Base-by-base conservation (phyloP, 768 basidiomycete genomes). In the Mycena alexandri region DNA sequence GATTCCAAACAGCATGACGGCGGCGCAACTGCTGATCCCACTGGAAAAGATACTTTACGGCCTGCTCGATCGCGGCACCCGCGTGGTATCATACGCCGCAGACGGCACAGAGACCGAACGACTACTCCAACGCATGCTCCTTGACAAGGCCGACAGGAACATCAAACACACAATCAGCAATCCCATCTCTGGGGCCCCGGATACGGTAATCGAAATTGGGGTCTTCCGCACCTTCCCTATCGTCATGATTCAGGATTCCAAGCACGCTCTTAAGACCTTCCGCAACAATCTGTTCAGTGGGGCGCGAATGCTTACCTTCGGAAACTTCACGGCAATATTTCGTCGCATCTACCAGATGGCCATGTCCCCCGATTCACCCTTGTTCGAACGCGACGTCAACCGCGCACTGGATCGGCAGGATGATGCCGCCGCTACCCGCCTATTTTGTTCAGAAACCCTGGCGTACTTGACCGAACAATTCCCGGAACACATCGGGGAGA, bases 321-420 rank as follows among this genome's bases (percentile, higher is more conserved):
- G n/a, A n/a, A n/a, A n/a, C n/a, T 63, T 55, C 25, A 44, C 62
- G 2, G 71, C 72, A 11, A 54, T 71, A 8, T 81, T 70, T 63
- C 50, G 58, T 1, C 73, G 74, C 9, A 60, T 77, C 14, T 67
- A 38, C 1, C 43, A 72, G 5, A 51, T 80, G 2, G 76, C 75
- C 0, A 51, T 52, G 43, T 62, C 65, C 9, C 55, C 61, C 0
- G 62, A 55, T 10, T 57, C 62, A 2, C 74, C 78, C 0, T 52
- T 79, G 6, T 78, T 57, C 55, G 34, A 54, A n/a, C 73, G 71
- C 3, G 79, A 80, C 64, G 77, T 80, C 16, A 79, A 79, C n/a
- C n/a, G n/a, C n/a, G n/a, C n/a, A 48, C 43, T 83, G 0, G 82
- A 86, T 55, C 66, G 77, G 0, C 83, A 86, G 72, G 84, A 85